These are phyloP conservation scores for Mycena vulgaris DNA, from an alignment of 768 basidiomycete species.

Conservation along the genomic window DNA sequence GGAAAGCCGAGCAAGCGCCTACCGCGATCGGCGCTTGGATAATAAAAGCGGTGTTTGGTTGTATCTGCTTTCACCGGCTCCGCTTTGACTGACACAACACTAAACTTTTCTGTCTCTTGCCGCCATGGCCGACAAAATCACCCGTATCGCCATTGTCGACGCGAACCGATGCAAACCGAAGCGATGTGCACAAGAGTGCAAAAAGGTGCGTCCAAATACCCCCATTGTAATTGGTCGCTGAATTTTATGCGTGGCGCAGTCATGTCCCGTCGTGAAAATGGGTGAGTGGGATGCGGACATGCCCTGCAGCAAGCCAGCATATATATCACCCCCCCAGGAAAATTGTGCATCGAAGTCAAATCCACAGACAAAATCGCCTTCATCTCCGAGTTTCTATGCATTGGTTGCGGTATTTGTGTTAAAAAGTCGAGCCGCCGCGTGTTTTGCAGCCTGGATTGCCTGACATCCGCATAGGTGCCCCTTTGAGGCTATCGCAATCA, in stretches of 20 bases:
- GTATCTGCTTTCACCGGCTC: background rate
- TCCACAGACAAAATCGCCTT: slow-evolving; percentile 97
- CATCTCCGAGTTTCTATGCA: slow-evolving; percentile 98
- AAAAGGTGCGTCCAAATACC: slow-evolving; percentile 73
- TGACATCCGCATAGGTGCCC: slow-evolving; percentile 79
- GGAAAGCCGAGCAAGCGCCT: background rate
- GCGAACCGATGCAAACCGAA: slow-evolving; percentile 96
- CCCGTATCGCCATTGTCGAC: slow-evolving; percentile 97
- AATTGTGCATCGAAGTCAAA: slow-evolving; percentile 98
- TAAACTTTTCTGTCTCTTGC: background rate
- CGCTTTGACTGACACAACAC: slow-evolving; percentile 15
- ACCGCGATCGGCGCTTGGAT: no score
- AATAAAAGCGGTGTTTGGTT: slow-evolving; percentile 3
- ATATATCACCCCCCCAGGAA: slow-evolving; percentile 67
- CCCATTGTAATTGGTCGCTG: slow-evolving; percentile 34
- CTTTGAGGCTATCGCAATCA: slow-evolving; percentile 98
- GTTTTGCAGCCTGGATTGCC: background rate
- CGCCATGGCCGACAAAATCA: slow-evolving; percentile 93
- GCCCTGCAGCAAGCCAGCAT: background rate
- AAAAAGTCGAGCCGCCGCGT: slow-evolving; percentile 83
- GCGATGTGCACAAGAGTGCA: slow-evolving; percentile 97
- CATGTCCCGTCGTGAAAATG: slow-evolving; percentile 98
- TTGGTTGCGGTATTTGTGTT: slow-evolving; percentile 99
- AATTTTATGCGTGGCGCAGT: slow-evolving; percentile 56
- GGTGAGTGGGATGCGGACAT: slow-evolving; percentile 61